Conservation (phyloP, 176 grass and related monocot species). For the Rhynchospora tenuis region DNA sequence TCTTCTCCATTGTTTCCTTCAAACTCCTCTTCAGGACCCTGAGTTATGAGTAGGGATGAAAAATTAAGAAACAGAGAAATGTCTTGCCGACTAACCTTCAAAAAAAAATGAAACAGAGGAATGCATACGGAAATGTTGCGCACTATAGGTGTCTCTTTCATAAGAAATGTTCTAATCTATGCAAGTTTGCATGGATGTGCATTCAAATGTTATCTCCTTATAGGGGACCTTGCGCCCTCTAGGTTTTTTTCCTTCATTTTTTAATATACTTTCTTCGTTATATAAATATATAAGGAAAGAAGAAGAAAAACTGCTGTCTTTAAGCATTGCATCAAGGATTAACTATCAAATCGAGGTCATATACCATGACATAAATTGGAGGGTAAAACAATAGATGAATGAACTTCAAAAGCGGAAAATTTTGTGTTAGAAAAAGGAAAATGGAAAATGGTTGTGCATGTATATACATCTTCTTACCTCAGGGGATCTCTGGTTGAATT, state of each 20-base stretch:
- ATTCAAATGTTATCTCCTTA: not conserved
- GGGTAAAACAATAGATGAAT: not conserved
- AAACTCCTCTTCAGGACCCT: slow-evolving; percentile 1
- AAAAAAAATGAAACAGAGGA: too few species aligned
- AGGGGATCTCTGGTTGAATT: not conserved
- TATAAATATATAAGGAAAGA: not conserved
- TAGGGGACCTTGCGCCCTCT: not conserved
- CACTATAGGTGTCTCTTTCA: not conserved
- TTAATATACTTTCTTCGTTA: not conserved
- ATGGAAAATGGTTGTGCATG: not conserved
- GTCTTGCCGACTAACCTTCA: too few species aligned
- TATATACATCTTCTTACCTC: slow-evolving; percentile 16
- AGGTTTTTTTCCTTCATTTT: not conserved
- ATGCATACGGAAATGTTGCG: not conserved
- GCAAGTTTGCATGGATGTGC: not conserved
- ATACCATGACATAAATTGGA: not conserved
- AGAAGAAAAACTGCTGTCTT: not conserved
- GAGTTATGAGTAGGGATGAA: not conserved
- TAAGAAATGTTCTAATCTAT: not conserved
- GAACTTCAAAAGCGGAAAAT: not conserved
- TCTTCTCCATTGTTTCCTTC: not conserved
- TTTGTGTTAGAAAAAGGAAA: too few species aligned
- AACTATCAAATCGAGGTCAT: not conserved
- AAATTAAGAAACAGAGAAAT: not conserved
- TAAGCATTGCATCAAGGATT: not conserved